Base-by-base conservation (phyloP, 2,329 filamentous ascomycete species). In the Sarocladiaceae sp. region DNA sequence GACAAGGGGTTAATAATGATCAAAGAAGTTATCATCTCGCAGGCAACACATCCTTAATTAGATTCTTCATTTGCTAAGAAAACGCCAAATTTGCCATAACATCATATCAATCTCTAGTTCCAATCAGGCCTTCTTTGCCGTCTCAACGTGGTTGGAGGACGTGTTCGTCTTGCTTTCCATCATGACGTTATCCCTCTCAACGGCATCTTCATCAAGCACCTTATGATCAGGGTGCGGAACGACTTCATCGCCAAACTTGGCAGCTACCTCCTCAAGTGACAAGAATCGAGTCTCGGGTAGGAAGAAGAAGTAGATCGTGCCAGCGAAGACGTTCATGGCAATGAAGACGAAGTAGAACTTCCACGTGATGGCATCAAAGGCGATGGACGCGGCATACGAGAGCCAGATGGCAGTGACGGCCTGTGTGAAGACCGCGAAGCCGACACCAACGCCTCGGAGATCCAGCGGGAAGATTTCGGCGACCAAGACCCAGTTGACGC, bases 341-440 rank as follows among this genome's bases (percentile, higher is more conserved):
- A 62, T 60, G 23, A 62, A 61, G 1, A 62, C 54, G 15, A 59
- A 54, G 46, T 61, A 61, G 37, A 56, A 61, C 33, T 45, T 54
- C 56, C 58, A 61, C 3, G 46, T 42, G 20, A 62, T 55, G 2
- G 44, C 47, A 10, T 58, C 52, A 6, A 62, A 58, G 0, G 58
- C 58, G 3, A 52, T 37, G 1, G 55, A 52, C 3, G 58, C 51
- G 2, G 52, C 52, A 4, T 57, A 53, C 0, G 56, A 54, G 2
- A 62, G 50, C 54, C 57, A 58, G n/a, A 60, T 60, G 11, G 52
- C 51, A 2, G 59, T 59, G 15, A 60, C 43, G 3, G 53, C 50
- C 18, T 56, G 50, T 1, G 55, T 51, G 27, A 59, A 57, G 3
- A 58, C 54, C 2, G 57, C 51, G 18, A 57, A 52, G 0, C 49